Conservation (phyloP, 257 asterid genomes). For the Nicotiana benthamiana region DNA sequence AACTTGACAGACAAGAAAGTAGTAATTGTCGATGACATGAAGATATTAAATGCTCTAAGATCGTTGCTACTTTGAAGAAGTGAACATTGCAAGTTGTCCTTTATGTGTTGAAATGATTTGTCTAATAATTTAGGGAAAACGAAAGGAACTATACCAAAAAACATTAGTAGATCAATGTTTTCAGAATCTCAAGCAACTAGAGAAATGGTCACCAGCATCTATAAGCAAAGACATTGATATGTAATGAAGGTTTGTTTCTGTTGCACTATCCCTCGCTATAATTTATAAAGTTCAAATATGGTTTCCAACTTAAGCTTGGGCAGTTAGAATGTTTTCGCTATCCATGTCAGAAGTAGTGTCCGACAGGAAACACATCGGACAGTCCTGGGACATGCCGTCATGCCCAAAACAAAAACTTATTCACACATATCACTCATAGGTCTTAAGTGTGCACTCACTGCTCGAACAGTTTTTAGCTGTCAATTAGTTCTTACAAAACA, state of each 20-base stretch:
- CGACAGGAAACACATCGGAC: not conserved
- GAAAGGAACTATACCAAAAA: not conserved
- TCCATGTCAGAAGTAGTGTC: not conserved
- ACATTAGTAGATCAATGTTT: not conserved
- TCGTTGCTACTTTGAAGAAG: constrained; percentile 3
- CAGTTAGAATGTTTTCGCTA: not conserved
- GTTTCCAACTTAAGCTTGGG: not conserved
- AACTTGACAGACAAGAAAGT: not conserved
- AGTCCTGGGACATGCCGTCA: not conserved
- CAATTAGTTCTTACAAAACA: not conserved
- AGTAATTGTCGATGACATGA: not conserved
- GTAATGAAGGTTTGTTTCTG: not conserved
- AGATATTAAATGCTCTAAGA: not conserved
- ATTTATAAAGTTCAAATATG: not conserved
- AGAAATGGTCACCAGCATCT: not conserved
- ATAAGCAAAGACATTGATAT: not conserved
- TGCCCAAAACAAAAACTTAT: not conserved
- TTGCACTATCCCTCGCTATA: not conserved
- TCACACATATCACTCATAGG: not conserved
- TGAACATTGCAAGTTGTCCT: not conserved
- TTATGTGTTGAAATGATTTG: not conserved
- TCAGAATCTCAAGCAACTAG: not conserved
- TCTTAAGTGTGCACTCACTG: not conserved
- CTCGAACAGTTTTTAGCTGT: not conserved
- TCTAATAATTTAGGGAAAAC: not conserved